These are phyloP conservation scores for Hyphodiscus sp. DNA, from an alignment of 2,329 filamentous ascomycete genomes.

Conservation along the genomic window DNA sequence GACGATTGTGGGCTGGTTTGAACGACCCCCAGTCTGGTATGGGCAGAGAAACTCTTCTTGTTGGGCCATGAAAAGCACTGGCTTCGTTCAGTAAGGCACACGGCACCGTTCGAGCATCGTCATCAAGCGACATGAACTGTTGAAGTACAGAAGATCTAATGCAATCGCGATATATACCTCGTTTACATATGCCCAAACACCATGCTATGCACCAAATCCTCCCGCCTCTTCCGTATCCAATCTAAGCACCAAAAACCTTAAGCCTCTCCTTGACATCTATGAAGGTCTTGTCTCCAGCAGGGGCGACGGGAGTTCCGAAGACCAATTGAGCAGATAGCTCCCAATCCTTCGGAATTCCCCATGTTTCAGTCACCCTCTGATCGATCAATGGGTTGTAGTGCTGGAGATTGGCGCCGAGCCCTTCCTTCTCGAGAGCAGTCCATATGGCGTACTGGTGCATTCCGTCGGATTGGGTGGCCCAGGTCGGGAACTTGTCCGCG, in stretches of 20 bases:
- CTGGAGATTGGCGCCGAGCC: constrained; percentile 82
- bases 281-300: constrained; percentile 57
- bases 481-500: constrained; percentile 72
- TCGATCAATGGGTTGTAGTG: constrained; percentile 90
- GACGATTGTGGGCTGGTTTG: too few relatives aligned
- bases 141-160: too few relatives aligned
- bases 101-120: too few relatives aligned
- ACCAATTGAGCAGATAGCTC: constrained; percentile 77
- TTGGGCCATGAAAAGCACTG: too few relatives aligned
- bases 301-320: constrained; percentile 59
- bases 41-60: too few relatives aligned
- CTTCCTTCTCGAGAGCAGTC: constrained; percentile 76
- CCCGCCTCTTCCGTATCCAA: neutral
- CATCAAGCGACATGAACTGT: too few relatives aligned
- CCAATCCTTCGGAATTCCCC: constrained; percentile 68
- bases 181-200: too few relatives aligned
- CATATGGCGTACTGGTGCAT: constrained; percentile 80
- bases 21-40: too few relatives aligned
- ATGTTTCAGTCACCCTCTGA: constrained; percentile 58
- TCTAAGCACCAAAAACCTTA: constrained; percentile 50
- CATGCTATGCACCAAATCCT: too few relatives aligned
- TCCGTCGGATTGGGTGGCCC: constrained; percentile 69
- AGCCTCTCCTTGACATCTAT: constrained; percentile 59
- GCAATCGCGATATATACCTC: too few relatives aligned
- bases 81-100: too few relatives aligned